Evolutionary conservation across 192 early-diverging fungal genomes (phyloP), one percentile per base, ranked within the genome.

Genomic region (Entomortierella parvispora): DNA sequence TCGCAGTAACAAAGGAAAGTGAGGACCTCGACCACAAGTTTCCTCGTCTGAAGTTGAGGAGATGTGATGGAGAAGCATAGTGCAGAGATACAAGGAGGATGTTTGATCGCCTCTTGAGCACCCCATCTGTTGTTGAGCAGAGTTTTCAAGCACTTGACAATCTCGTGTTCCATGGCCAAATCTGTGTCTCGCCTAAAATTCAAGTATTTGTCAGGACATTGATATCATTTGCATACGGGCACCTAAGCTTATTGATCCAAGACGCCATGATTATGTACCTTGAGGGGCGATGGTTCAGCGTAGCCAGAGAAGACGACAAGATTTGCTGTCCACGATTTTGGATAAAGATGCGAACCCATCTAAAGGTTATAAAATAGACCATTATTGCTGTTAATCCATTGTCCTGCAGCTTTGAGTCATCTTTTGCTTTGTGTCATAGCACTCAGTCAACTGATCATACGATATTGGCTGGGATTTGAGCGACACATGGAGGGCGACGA

Each of bases 331-430:
- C 92, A 63, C 88, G 85, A 43, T 84, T 84, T 34, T 92, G 91
- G 32, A 94, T 91, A 83, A 93, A 94, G 45, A 87, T 81, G 43
- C 86, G 84, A 20, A 94, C 91, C 93, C 93, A 94, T 28, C 85
- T 87, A 58, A 33, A 48, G 47, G 7, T 0, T 37, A 56, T 15
- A 40, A 33, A 17, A 42, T 3, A 54, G 25, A 37, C 2, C 10
- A 44, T 14, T 25, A 20, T 47, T 26, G 26, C 26, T 7, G 26
- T 18, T 17, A n/a, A 45, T 5, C 26, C 44, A 44, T 51, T 47
- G 12, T 23, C 8, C 11, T 49, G 52, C 33, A 43, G 29, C 9
- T 31, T 4, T 7, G 11, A 40, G 20, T 32, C n/a, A 6, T 50
- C 15, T 20, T 15, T 50, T 29, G 5, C 23, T 14, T 22, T 22